Evolutionary conservation across 148 eudicot genomes (phyloP).

Genomic region (Fagopyrum tataricum): DNA sequence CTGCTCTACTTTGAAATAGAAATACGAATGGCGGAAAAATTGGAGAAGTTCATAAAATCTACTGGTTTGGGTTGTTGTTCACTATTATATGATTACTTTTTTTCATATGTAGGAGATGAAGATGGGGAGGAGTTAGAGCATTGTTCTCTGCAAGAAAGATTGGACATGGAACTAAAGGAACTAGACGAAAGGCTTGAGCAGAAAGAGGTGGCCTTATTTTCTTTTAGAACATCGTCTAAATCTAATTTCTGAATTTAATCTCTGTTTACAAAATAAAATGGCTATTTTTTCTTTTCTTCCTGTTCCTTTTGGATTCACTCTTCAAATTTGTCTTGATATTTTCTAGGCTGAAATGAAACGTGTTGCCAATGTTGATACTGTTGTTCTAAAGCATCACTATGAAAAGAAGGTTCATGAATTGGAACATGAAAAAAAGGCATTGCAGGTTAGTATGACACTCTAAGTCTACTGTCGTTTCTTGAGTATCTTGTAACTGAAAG

Average conservation of each 20-base stretch:
- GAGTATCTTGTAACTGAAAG: neutral
- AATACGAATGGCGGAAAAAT: neutral
- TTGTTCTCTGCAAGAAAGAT: conserved; percentile 78
- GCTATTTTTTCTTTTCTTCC: neutral
- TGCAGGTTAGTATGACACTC: conserved; percentile 46
- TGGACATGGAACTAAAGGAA: conserved; percentile 83
- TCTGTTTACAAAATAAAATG: neutral
- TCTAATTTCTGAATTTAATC: neutral
- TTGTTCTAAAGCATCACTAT: conserved; percentile 31
- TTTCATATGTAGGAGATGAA: conserved; percentile 46
- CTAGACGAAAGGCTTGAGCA: conserved; percentile 76
- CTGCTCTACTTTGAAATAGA: neutral
- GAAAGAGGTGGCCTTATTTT: conserved; percentile 57
- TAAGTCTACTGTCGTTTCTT: neutral
- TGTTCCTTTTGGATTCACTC: neutral
- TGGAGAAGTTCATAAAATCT: neutral
- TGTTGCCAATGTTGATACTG: neutral
- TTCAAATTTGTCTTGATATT: neutral
- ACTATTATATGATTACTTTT: neutral
- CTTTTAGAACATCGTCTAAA: neutral
- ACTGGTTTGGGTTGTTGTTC: neutral
- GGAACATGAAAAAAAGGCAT: conserved; percentile 72
- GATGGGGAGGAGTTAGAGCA: conserved; percentile 81
- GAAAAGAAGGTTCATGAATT: conserved; percentile 87
- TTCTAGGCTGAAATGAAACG: conserved; percentile 35